Evolutionary conservation across 306 rosid species (phyloP).

Genomic region (Gleditsia sinensis): DNA sequence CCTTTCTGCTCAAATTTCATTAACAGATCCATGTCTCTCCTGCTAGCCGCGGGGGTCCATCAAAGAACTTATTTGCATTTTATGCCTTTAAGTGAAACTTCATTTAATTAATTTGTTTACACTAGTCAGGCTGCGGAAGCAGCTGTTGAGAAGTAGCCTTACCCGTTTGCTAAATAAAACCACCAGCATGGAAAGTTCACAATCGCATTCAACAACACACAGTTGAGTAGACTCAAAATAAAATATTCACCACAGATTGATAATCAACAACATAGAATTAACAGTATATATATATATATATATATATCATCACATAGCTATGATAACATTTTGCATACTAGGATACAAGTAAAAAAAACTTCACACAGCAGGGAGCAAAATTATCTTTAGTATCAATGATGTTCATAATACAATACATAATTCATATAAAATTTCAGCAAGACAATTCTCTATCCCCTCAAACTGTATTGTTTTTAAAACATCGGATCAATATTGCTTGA

Average conservation of each 20-base stretch:
- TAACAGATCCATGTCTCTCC: too few relatives aligned
- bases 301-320: background rate
- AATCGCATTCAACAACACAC: background rate
- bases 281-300: background rate
- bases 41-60: too few relatives aligned
- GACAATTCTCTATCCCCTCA: background rate
- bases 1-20: too few relatives aligned
- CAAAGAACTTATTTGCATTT: background rate
- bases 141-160: too few relatives aligned
- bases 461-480: background rate
- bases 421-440: background rate
- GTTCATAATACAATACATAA: background rate
- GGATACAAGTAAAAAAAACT: conserved; percentile 6
- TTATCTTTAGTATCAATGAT: background rate
- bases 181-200: background rate
- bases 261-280: background rate
- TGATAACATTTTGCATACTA: background rate
- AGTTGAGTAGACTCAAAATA: background rate
- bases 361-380: background rate
- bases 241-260: background rate
- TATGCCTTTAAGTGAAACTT: background rate
- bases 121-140: background rate
- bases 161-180: too few relatives aligned
- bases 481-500: background rate
- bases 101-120: background rate